Percentiles rank a stretch among this genome's conserved stretches.
These are phyloP conservation scores for Cladophialophora carrionii DNA, from an alignment of 2,329 filamentous ascomycete species.

Conservation along the genomic window DNA sequence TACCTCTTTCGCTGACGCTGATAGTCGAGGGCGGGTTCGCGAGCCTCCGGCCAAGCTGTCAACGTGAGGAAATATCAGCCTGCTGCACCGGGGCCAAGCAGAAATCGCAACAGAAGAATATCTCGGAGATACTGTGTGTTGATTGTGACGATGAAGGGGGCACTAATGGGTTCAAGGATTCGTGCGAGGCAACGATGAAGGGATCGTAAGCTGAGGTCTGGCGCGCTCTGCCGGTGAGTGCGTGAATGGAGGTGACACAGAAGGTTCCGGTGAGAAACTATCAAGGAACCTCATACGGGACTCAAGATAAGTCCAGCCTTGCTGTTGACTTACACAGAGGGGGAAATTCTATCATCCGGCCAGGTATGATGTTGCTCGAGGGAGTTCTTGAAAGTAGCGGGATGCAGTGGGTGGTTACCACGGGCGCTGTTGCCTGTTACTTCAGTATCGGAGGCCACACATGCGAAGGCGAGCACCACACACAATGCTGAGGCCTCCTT, in stretches of 20 bases:
- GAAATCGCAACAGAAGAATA: background rate
- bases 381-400: background rate
- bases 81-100: background rate
- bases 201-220: background rate
- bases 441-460: background rate
- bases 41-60: background rate
- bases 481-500: background rate
- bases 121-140: background rate
- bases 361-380: background rate
- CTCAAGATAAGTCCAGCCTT: background rate
- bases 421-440: background rate
- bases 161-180: background rate
- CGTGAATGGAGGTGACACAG: background rate
- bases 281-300: background rate
- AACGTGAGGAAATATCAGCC: background rate
- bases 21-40: background rate
- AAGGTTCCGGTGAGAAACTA: background rate
- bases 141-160: background rate
- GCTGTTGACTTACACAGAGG: background rate
- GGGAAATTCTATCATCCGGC: background rate
- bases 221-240: background rate
- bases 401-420: background rate
- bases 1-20: conserved; percentile 4
- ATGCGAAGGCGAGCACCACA: background rate
- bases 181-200: background rate